Evolutionary conservation across 768 basidiomycete species (phyloP), one percentile per base, ranked within the genome.

Genomic region (Coprinellus aureogranulatus): DNA sequence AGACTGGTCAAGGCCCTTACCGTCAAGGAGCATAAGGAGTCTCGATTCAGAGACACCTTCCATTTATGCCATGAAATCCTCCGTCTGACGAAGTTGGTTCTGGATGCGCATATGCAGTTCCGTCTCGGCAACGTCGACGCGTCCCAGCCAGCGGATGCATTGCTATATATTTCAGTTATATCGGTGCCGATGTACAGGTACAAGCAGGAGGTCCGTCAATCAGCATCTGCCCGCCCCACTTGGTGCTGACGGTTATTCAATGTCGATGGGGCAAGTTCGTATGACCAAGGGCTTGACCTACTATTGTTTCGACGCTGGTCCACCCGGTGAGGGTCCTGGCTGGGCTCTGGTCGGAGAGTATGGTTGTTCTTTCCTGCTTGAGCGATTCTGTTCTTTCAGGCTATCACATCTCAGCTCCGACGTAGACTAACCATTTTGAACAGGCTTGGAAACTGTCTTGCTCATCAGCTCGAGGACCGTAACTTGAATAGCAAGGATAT

Each of bases 271-370:
- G 68, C 97, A 99, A 86, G 94, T 99, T 39, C 89, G 97, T 61
- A 96, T 96, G 94, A 97, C 94, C 65, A 99, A 98, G 83, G 97
- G 98, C 71, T 72, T 98, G 65, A 95, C 96, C 74, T 96, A 96
- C 78, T 96, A 96, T 68, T 91, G 94, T 59, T 99, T 99, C 85
- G 98, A 99, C 78, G 98, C 97, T 41, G 97, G 97, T 60, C 97
- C 97, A 60, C 97, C 98, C 49, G 97, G 97, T 22, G 98, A 99
- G 72, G 97, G 97, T 64, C 97, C 97, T 49, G 97, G 97, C 81
- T 99, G 97, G 97, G 94, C 95, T 49, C 97, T 34, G 97, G 97
- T 37, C 98, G 97, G 97, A 84, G 97, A 57, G 97, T 99, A 20
- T 99, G 97, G 97, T 75, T 99, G 55, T 99, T 98, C 80, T 99